Percentiles rank a stretch among this genome's conserved stretches.
phyloP scores from a whole-genome alignment of 1,284 basidiomycete species.

The Singerocomus inundabilis region DNA sequence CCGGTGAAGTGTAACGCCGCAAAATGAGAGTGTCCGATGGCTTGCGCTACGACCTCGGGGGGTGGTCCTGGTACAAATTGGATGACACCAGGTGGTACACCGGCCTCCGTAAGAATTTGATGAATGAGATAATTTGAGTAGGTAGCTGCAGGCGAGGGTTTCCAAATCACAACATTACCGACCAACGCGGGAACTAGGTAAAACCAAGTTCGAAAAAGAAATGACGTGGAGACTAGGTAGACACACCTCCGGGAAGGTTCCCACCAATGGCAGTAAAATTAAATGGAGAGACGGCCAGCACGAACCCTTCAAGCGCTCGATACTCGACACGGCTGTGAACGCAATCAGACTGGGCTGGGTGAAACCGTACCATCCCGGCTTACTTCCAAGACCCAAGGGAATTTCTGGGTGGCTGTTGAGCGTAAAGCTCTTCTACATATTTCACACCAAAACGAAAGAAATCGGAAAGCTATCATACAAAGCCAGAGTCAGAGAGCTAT shows the following conservation, averaged over 20 bases:
- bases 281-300: conserved; percentile 96
- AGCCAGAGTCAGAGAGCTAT: conserved; percentile 1
- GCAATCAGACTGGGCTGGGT: conserved; percentile 1
- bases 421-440: conserved; percentile 93
- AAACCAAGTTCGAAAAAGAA: conserved; percentile 3
- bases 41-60: conserved; percentile 78
- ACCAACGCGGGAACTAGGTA: conserved; percentile 81
- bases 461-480: conserved; percentile 66
- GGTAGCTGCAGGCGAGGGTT: conserved; percentile 93
- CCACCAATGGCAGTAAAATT: conserved; percentile 98
- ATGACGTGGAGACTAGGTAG: not conserved
- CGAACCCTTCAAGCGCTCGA: conserved; percentile 95
- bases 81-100: conserved; percentile 91
- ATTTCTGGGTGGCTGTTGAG: conserved; percentile 88
- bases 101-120: conserved; percentile 92
- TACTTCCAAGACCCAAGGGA: conserved; percentile 92
- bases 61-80: conserved; percentile 94
- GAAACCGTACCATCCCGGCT: conserved; percentile 33
- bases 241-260: conserved; percentile 76
- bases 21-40: conserved; percentile 78
- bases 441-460: conserved; percentile 98
- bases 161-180: conserved; percentile 97
- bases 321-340: conserved; percentile 84
- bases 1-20: conserved; percentile 96
- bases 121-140: conserved; percentile 94